phyloP scores from a whole-genome alignment of 169 alveolate species.

The Eimeria praecox region DNA sequence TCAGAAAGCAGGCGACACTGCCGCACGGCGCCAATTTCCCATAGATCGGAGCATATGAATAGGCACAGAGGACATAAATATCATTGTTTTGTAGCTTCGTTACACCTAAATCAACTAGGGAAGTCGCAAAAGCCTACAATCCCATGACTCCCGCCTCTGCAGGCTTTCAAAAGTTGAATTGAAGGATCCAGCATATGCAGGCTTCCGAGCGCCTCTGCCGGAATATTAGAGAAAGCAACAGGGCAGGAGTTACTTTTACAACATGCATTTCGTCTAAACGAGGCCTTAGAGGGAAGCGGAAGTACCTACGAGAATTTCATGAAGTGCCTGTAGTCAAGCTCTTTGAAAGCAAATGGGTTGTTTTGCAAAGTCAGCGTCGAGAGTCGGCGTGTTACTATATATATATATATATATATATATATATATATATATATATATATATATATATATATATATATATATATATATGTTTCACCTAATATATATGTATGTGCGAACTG shows the following conservation, averaged over 20 bases:
- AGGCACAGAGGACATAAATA: too few species aligned
- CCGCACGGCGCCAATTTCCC: too few species aligned
- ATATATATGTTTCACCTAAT: neutral
- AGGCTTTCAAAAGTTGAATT: too few species aligned
- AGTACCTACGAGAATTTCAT: neutral
- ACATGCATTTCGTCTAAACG: neutral
- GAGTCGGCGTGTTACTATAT: neutral
- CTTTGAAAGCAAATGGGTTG: neutral
- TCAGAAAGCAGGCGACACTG: neutral
- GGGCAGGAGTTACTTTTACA: neutral
- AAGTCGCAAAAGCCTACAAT: too few species aligned
- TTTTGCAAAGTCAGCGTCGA: neutral
- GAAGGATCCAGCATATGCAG: too few species aligned
- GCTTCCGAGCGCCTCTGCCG: neutral
- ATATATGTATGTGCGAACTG: too few species aligned
- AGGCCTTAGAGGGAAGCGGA: neutral
- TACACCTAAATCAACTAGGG: too few species aligned
- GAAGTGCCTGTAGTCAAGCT: neutral
- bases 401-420: neutral
- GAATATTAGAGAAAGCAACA: neutral
- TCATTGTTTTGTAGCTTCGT: too few species aligned
- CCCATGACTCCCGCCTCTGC: too few species aligned
- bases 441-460: neutral
- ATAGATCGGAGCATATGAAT: too few species aligned
- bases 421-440: constrained; percentile 5